phyloP scores from a whole-genome alignment of 805 yeast species.

The Kodamaea restingae region DNA sequence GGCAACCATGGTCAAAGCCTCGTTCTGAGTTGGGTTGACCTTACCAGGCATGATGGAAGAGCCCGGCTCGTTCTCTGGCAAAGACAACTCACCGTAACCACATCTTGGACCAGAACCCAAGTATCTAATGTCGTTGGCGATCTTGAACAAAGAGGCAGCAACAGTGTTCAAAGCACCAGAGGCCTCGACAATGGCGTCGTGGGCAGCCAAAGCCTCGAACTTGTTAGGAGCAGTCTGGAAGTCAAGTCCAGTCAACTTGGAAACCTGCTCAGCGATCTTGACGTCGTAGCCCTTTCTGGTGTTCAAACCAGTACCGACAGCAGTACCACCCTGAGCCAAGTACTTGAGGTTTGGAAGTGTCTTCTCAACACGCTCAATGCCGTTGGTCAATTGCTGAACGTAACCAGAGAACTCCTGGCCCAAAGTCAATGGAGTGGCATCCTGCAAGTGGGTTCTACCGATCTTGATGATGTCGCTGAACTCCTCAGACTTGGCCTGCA shows the following conservation, averaged over 20 bases:
- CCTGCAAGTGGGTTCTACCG: constrained; percentile 98
- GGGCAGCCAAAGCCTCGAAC: constrained; percentile 98
- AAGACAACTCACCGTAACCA: constrained; percentile 92
- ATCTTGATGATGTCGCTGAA: constrained; percentile 89
- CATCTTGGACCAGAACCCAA: constrained; percentile 99
- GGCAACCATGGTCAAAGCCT: constrained; percentile 97
- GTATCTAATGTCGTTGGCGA: constrained; percentile 97
- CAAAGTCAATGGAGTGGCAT: constrained; percentile 95
- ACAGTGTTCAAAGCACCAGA: constrained; percentile 96
- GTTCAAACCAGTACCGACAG: constrained; percentile 98
- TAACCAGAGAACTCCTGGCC: constrained; percentile 99
- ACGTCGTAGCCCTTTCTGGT: constrained; percentile 87
- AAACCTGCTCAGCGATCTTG: constrained; percentile 80
- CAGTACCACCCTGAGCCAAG: constrained; percentile 99
- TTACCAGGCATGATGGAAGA: constrained; percentile 99
- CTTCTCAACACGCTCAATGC: constrained; percentile 79
- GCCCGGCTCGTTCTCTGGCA: constrained; percentile 99
- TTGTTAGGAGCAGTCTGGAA: constrained; percentile 97
- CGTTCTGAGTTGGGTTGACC: constrained; percentile 98
- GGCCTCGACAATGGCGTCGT: constrained; percentile 96
- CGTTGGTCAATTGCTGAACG: constrained; percentile 88
- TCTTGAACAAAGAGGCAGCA: constrained; percentile 90
- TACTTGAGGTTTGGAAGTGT: constrained; percentile 70
- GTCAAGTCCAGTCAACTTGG: constrained; percentile 80
- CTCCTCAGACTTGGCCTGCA: constrained; percentile 74